These are phyloP conservation scores for Verticillium albo-atrum DNA, from an alignment of 2,329 filamentous ascomycete genomes.

Conservation along the genomic window DNA sequence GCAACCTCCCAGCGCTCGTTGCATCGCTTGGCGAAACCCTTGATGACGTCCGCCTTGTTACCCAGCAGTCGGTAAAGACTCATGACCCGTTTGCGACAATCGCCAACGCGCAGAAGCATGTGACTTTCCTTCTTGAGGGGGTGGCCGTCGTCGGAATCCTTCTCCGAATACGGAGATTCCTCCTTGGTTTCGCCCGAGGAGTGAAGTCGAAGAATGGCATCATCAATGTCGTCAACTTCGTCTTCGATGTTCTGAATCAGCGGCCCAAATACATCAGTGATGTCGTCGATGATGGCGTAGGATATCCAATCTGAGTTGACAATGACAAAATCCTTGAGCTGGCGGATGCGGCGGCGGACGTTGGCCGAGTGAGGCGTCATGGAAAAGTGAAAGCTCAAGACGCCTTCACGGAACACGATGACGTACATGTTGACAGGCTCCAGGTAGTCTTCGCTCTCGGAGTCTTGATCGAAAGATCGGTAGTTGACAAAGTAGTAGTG, in stretches of 20 bases:
- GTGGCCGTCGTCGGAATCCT: constrained; percentile 39
- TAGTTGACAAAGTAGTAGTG: constrained; percentile 99
- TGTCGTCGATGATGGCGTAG: constrained; percentile 96
- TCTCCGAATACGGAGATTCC: constrained; percentile 34
- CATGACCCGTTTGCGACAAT: constrained; percentile 97
- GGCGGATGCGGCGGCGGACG: constrained; percentile 86
- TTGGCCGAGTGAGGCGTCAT: constrained; percentile 94
- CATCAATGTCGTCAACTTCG: constrained; percentile 96
- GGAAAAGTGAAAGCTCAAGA: constrained; percentile 96
- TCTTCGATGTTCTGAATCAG: constrained; percentile 91
- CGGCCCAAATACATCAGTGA: constrained; percentile 92
- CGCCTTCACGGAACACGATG: constrained; percentile 91
- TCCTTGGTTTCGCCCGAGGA: constrained; percentile 44
- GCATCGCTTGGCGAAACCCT: constrained; percentile 96
- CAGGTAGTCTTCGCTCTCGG: constrained; percentile 81
- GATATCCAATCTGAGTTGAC: constrained; percentile 96
- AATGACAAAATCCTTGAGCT: constrained; percentile 89
- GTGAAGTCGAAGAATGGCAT: constrained; percentile 80
- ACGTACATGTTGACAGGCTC: constrained; percentile 98
- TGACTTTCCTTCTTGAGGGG: constrained; percentile 56
- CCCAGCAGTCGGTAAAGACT: constrained; percentile 85
- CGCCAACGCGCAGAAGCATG: constrained; percentile 89
- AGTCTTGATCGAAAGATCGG: constrained; percentile 93
- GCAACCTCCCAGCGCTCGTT: constrained; percentile 98
- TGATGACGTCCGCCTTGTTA: constrained; percentile 98